phyloP scores from a whole-genome alignment of 1,284 basidiomycete species.

The Ceratobasidium sp. region DNA sequence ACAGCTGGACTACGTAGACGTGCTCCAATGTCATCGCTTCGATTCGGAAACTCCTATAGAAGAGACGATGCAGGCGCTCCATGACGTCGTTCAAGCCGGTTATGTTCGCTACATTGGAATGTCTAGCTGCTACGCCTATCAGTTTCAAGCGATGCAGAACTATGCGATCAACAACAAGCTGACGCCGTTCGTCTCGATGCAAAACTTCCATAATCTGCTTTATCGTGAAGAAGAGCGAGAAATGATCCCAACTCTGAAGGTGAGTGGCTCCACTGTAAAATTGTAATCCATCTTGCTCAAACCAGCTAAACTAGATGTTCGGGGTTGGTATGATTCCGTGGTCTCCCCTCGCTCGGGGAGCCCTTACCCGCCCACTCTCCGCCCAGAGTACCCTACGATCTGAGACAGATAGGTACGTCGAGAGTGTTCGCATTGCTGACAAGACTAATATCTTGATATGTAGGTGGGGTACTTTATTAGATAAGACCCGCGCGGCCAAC shows the following conservation, averaged over 20 bases:
- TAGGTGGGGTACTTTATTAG: constrained; percentile 10
- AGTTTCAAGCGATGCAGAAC: constrained; percentile 47
- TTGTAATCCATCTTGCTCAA: constrained; percentile 44
- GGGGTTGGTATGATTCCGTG: constrained; percentile 65
- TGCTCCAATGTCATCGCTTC: constrained; percentile 51
- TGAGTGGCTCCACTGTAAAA: neutral
- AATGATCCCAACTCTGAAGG: constrained; percentile 47
- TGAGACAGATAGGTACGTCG: constrained; percentile 56
- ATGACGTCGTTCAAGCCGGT: constrained; percentile 49
- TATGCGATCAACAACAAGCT: constrained; percentile 47
- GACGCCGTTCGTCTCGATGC: constrained; percentile 43
- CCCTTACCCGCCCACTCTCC: constrained; percentile 61
- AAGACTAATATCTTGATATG: neutral
- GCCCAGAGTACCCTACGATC: constrained; percentile 56
- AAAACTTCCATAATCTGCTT: constrained; percentile 44
- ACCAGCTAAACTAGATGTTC: constrained; percentile 53
- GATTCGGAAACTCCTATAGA: constrained; percentile 53
- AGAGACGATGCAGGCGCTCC: constrained; percentile 49
- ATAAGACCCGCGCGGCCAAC: constrained; percentile 27
- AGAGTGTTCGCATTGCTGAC: neutral
- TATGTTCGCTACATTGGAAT: constrained; percentile 38
- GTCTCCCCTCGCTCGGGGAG: constrained; percentile 66
- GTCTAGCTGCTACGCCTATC: constrained; percentile 40
- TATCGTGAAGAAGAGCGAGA: constrained; percentile 49
- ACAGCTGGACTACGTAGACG: constrained; percentile 50